Evolutionary conservation across 345 rosid species (phyloP).

Genomic region (Eutrema yunnanense): DNA sequence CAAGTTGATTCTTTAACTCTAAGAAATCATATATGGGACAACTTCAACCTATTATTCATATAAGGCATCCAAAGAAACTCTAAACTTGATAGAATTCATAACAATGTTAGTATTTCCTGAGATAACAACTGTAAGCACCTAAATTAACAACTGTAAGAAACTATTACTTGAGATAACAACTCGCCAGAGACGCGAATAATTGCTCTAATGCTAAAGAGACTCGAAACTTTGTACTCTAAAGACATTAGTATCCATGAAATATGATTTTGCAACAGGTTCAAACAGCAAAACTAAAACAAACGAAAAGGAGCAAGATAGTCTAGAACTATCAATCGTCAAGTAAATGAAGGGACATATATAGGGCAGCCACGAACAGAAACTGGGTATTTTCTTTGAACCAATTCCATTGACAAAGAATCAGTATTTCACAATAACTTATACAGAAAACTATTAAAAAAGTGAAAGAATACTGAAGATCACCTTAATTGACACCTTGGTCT

Average conservation of each 20-base stretch:
- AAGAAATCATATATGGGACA: not conserved
- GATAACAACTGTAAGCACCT: not conserved
- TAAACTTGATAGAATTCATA: not conserved
- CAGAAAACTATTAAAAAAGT: not conserved
- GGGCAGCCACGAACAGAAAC: not conserved
- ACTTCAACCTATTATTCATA: not conserved
- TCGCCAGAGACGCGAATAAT: not conserved
- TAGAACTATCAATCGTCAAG: not conserved
- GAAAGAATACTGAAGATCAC: conserved; percentile 28
- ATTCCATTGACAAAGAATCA: not conserved
- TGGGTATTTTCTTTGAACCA: not conserved
- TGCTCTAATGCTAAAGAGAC: not conserved
- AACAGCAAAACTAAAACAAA: not conserved
- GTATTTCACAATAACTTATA: not conserved
- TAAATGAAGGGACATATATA: not conserved
- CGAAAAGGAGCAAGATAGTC: not conserved
- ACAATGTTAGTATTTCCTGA: not conserved
- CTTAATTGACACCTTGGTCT: conserved; percentile 87
- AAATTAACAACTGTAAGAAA: not conserved
- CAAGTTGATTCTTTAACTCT: not conserved
- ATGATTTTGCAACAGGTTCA: not conserved
- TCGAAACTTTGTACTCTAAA: not conserved
- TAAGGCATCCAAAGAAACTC: not conserved
- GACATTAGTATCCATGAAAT: not conserved
- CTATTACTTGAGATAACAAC: not conserved